Conservation (phyloP, 768 basidiomycete species). For the Auriculariales sp. region DNA sequence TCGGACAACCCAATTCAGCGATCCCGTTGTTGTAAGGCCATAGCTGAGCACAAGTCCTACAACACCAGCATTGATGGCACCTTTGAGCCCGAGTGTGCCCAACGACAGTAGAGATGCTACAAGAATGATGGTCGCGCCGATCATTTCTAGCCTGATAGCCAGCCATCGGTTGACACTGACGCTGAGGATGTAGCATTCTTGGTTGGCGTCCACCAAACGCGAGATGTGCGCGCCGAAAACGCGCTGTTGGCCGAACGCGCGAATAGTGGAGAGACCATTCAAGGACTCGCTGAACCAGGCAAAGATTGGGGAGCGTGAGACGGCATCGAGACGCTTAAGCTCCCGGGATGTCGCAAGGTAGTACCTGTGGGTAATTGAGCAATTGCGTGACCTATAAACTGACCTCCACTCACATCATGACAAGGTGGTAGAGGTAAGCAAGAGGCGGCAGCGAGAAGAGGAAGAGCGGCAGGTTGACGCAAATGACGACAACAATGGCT, state of each 20-base stretch:
- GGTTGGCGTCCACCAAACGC: conserved; percentile 70
- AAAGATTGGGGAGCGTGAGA: conserved; percentile 84
- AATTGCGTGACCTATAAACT: neutral
- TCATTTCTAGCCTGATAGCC: conserved; percentile 68
- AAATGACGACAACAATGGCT: conserved; percentile 47
- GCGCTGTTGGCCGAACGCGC: conserved; percentile 58
- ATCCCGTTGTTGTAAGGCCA: conserved; percentile 70
- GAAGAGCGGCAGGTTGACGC: conserved; percentile 70
- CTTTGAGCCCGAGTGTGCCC: conserved; percentile 52
- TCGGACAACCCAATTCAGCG: conserved; percentile 74
- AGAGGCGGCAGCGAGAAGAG: conserved; percentile 61
- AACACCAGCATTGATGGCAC: conserved; percentile 66
- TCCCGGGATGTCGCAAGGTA: conserved; percentile 79
- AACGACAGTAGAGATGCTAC: conserved; percentile 54
- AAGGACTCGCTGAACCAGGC: conserved; percentile 73
- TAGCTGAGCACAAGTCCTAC: conserved; percentile 81
- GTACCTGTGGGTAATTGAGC: conserved; percentile 34
- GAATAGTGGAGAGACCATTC: conserved; percentile 67
- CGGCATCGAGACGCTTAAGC: conserved; percentile 76
- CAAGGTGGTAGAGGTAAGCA: conserved; percentile 61
- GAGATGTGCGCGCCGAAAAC: conserved; percentile 57
- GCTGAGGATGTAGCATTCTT: conserved; percentile 51
- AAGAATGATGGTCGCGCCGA: conserved; percentile 70
- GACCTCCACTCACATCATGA: conserved; percentile 54
- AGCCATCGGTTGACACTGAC: conserved; percentile 75